phyloP scores from a whole-genome alignment of 108 stramenopile species.

The Skeletonema potamos region DNA sequence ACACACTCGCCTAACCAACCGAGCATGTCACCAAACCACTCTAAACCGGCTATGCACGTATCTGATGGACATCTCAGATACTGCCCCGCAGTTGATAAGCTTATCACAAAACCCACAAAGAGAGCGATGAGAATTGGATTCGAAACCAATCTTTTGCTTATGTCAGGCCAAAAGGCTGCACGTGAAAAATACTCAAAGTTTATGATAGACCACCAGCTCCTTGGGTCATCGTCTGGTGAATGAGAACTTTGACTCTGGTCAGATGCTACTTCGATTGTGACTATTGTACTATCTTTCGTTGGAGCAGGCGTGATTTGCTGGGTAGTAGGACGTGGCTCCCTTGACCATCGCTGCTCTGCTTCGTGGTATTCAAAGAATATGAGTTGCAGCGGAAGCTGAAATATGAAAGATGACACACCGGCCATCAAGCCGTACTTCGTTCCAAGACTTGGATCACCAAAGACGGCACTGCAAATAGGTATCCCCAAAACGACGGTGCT shows the following conservation, averaged over 20 bases:
- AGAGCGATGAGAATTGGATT: slow-evolving; percentile 51
- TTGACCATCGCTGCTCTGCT: slow-evolving; percentile 3
- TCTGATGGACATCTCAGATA: slow-evolving; percentile 16
- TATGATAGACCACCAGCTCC: not conserved
- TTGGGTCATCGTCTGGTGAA: not conserved
- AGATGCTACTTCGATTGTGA: not conserved
- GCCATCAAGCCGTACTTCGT: slow-evolving; percentile 37
- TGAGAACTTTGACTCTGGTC: not conserved
- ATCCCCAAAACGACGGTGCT: slow-evolving; percentile 45
- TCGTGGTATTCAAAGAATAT: slow-evolving; percentile 45
- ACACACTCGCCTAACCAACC: slow-evolving; percentile 36
- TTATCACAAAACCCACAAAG: slow-evolving; percentile 32
- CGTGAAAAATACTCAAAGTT: not conserved
- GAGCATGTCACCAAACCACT: slow-evolving; percentile 28
- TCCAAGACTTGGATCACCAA: slow-evolving; percentile 27
- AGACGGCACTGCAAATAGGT: slow-evolving; percentile 42
- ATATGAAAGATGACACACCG: slow-evolving; percentile 44
- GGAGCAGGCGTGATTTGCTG: not conserved
- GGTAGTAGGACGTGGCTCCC: not conserved
- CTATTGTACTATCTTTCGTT: not conserved
- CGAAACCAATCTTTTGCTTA: slow-evolving; percentile 2
- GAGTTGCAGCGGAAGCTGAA: slow-evolving; percentile 50
- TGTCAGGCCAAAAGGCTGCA: slow-evolving; percentile 30
- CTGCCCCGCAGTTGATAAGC: slow-evolving; percentile 38
- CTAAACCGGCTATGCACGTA: slow-evolving; percentile 30